phyloP scores from a whole-genome alignment of 768 basidiomycete genomes.

The Boletus edulis region DNA sequence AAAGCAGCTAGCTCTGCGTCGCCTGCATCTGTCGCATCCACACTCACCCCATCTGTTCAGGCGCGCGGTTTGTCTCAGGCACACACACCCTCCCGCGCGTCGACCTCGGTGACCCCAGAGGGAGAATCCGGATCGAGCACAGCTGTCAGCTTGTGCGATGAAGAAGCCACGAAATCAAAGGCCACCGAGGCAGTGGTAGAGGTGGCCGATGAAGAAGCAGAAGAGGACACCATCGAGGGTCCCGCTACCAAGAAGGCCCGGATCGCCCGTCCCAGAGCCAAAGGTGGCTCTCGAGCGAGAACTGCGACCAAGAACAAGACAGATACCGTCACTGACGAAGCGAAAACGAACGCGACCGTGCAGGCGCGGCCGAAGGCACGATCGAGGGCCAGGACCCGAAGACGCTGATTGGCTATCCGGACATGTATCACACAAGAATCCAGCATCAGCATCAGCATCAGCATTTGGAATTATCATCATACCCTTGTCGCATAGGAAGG shows the following conservation, averaged over 20 bases:
- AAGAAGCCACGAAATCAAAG: slow-evolving; percentile 25
- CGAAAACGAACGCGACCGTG: slow-evolving; percentile 18
- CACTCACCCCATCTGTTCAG: slow-evolving; percentile 27
- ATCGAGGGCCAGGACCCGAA: slow-evolving; percentile 27
- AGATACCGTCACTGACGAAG: slow-evolving; percentile 7
- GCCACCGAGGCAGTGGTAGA: slow-evolving; percentile 10
- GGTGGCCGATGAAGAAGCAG: slow-evolving; percentile 12
- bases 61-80: slow-evolving; percentile 20
- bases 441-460: slow-evolving; percentile 15
- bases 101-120: slow-evolving; percentile 24
- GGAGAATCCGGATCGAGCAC: slow-evolving; percentile 33
- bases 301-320: slow-evolving; percentile 15
- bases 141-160: slow-evolving; percentile 31
- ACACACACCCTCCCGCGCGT: slow-evolving; percentile 22
- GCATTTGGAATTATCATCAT: slow-evolving; percentile 20
- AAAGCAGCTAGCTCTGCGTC: slow-evolving; percentile 18
- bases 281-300: slow-evolving; percentile 20
- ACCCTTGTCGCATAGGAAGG: slow-evolving; percentile 21
- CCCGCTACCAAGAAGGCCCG: slow-evolving; percentile 21
- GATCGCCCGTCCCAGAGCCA: slow-evolving; percentile 20
- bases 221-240: slow-evolving; percentile 10
- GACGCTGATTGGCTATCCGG: slow-evolving; percentile 24
- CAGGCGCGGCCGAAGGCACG: slow-evolving; percentile 32
- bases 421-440: slow-evolving; percentile 9
- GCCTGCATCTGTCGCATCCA: slow-evolving; percentile 29